A percentile compares a stretch with the other conserved stretches of the same genome.
These are phyloP conservation scores for Gastrodia elata DNA, from an alignment of 106 monocot genomes.

Conservation along the genomic window DNA sequence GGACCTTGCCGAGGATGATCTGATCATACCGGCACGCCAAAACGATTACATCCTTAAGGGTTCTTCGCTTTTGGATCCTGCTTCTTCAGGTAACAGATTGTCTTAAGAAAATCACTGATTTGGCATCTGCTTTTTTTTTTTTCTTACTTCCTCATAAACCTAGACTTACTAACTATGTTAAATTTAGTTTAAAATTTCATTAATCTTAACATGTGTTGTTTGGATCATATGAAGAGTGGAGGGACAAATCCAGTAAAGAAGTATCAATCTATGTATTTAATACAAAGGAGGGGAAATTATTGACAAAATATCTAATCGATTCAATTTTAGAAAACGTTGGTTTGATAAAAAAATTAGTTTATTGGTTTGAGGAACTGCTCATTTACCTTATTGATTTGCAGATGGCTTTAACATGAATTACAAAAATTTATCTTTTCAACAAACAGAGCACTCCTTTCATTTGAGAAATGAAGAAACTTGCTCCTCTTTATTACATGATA, in stretches of 20 bases:
- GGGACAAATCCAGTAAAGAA: too few species aligned
- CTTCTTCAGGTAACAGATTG: conserved; percentile 33
- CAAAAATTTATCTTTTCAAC: conserved; percentile 5
- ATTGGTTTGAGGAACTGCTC: not conserved
- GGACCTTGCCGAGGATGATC: conserved; percentile 72
- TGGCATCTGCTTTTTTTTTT: not conserved
- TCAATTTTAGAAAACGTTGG: too few species aligned
- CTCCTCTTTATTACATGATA: conserved; percentile 13
- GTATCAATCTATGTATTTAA: not conserved
- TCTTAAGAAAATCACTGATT: not conserved
- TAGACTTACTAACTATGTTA: too few species aligned
- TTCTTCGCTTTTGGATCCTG: conserved; percentile 50
- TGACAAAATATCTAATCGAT: not conserved
- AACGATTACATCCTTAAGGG: conserved; percentile 82
- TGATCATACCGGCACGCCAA: conserved; percentile 41
- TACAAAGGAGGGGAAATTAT: not conserved
- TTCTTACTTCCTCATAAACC: too few species aligned
- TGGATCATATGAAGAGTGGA: not conserved
- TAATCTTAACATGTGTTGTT: not conserved
- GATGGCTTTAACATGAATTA: not conserved
- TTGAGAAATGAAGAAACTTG: conserved; percentile 21
- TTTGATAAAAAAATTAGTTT: too few species aligned
- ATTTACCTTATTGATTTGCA: not conserved
- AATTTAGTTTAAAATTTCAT: not conserved
- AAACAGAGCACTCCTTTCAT: conserved; percentile 11